Conservation (phyloP, 805 yeast species). For the Starmerella potacharoeniae region DNA sequence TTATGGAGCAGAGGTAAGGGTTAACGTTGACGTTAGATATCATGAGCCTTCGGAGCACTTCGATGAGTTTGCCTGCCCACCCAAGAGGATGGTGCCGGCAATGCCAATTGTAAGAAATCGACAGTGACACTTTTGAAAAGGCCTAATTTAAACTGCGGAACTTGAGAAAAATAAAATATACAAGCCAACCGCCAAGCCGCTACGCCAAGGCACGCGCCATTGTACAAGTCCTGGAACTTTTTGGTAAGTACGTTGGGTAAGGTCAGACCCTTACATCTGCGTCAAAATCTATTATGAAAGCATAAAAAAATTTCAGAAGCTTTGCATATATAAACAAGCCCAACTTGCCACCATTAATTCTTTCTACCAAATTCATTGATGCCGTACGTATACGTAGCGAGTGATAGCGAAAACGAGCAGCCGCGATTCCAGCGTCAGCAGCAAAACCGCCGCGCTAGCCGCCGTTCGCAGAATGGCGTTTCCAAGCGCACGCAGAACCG, state of each 20-base stretch:
- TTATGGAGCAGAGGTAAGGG: constrained; percentile 1
- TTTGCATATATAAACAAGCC: constrained; percentile 9
- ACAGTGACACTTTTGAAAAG: no score
- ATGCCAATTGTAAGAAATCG: background rate
- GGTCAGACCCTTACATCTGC: background rate
- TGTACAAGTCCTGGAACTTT: background rate
- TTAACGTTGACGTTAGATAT: background rate
- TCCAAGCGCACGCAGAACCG: constrained; percentile 6
- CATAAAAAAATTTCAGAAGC: constrained; percentile 15
- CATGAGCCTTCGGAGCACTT: background rate
- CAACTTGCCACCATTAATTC: background rate
- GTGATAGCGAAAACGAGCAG: constrained; percentile 21
- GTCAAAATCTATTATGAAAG: constrained; percentile 13
- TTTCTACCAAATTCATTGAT: constrained; percentile 8
- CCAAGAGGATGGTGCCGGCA: no score
- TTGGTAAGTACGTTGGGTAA: background rate
- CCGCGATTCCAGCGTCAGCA: constrained; percentile 8
- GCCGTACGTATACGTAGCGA: constrained; percentile 27
- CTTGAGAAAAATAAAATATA: no score
- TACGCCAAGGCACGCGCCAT: background rate
- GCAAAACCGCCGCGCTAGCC: constrained; percentile 11
- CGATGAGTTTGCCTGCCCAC: background rate
- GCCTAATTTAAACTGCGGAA: no score
- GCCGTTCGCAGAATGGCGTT: constrained; percentile 9
- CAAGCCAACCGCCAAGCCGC: background rate